Conservation (phyloP, 116 monocot genomes). For the Phalaenopsis hybrid region DNA sequence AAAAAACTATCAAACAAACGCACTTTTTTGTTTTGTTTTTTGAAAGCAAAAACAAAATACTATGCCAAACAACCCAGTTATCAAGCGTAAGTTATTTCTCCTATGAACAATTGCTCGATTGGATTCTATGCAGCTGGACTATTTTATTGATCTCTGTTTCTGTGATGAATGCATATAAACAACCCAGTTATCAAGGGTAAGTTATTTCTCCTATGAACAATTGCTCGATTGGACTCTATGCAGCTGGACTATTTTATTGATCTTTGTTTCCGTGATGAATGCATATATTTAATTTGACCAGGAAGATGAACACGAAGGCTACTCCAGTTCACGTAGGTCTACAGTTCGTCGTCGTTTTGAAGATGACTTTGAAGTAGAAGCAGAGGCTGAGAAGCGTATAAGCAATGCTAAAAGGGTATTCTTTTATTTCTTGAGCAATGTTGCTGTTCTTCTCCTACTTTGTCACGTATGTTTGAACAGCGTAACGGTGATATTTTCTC, state of each 20-base stretch:
- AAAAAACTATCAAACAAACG: too few relatives aligned
- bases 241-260: background rate
- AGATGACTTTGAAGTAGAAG: slow-evolving; percentile 90
- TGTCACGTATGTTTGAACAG: slow-evolving; percentile 6
- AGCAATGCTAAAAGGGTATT: slow-evolving; percentile 74
- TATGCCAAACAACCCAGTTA: background rate
- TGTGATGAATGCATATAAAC: background rate
- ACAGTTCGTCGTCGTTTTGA: slow-evolving; percentile 62
- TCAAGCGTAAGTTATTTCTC: background rate
- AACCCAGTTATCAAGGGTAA: background rate
- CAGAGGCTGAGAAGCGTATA: slow-evolving; percentile 73
- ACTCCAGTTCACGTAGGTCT: slow-evolving; percentile 55
- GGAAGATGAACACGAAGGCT: slow-evolving; percentile 81
- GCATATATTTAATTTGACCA: slow-evolving; percentile 17
- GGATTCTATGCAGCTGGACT: background rate
- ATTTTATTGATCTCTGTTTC: background rate
- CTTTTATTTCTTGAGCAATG: background rate
- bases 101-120: background rate
- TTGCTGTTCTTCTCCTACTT: background rate
- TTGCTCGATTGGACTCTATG: background rate
- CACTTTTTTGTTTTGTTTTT: too few relatives aligned
- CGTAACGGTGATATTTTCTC: background rate
- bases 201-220: background rate
- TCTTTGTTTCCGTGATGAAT: background rate
- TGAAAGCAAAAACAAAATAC: too few relatives aligned